Evolutionary conservation across 179 eudicot genomes (phyloP), one percentile per base, ranked within the genome.

Genomic region (Gypsophila paniculata): DNA sequence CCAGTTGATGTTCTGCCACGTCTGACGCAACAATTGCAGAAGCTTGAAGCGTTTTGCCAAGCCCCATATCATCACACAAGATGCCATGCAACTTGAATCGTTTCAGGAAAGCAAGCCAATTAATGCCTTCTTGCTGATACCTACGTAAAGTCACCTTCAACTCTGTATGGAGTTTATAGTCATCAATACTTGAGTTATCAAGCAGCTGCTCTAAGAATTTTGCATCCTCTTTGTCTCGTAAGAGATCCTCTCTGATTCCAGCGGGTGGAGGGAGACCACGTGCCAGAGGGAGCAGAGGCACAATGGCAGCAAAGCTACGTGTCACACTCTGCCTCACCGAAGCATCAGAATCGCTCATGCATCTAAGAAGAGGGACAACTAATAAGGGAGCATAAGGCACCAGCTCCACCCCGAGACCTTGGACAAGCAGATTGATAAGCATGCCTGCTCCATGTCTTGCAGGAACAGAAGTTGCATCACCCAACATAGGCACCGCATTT

Each of bases 21-120:
- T 93, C 99, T 70, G 99, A 90, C 61, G 98, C 99, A 82, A 93
- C 86, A 75, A 93, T 95, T 60, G 98, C 91, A 61, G 99, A 90
- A 62, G 99, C 91, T 81, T 95, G 99, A 81, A 95, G 96, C n/a
- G 99, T 95, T 85, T 95, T 95, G 74, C 99, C 99, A 66, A 95
- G 97, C 70, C 99, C 99, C 99, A 95, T 95, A 82, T 95, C 98
- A 86, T 95, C 99, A 71, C 98, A 95, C 76, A 95, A 85, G 51
- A 95, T 89, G 34, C 99, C 99, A 84, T 93, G 98, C 82, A 95
- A 89, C 75, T 90, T 95, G 72, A 95, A 95, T 57, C 98, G 85
- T 74, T 86, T 93, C 78, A 95, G 80, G 82, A 95, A 95, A 71
- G 93, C 93, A 75, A 95, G 82, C 99, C 99, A 95, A 74, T 95